Conservation (phyloP, 345 rosid genomes). For the Rubroshorea leprosula region DNA sequence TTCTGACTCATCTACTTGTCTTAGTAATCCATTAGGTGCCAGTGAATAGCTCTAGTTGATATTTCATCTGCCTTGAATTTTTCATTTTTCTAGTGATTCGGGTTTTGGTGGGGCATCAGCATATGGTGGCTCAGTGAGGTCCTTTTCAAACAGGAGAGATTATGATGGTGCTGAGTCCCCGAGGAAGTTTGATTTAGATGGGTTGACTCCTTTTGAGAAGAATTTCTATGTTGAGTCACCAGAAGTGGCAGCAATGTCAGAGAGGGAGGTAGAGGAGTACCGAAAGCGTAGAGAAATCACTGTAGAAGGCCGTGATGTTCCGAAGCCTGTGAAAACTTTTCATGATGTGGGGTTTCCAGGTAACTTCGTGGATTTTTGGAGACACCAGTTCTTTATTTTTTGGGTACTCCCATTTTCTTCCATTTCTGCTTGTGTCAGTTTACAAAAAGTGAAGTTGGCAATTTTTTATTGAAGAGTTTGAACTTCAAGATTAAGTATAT, state of each 20-base stretch:
- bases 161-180: constrained; percentile 45
- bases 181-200: constrained; percentile 82
- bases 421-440: not conserved
- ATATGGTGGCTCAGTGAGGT: constrained; percentile 46
- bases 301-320: constrained; percentile 91
- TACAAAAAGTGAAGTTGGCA: not conserved
- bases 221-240: constrained; percentile 86
- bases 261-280: constrained; percentile 73
- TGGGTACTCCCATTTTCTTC: not conserved
- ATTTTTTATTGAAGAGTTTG: no score
- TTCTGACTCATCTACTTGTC: no score
- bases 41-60: no score
- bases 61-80: constrained; percentile 12
- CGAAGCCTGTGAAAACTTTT: constrained; percentile 84
- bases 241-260: constrained; percentile 76
- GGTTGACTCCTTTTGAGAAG: constrained; percentile 88
- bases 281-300: constrained; percentile 72
- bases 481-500: no score
- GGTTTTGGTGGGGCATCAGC: constrained; percentile 85
- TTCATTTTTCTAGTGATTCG: constrained; percentile 53
- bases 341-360: constrained; percentile 91
- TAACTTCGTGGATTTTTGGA: constrained; percentile 20
- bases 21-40: no score
- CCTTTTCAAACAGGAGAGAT: constrained; percentile 56
- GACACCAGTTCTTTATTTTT: constrained; percentile 1